Evolutionary conservation across 2,329 filamentous ascomycete genomes (phyloP), one percentile per base, ranked within the genome.

Genomic region (Emergomyces orientalis): DNA sequence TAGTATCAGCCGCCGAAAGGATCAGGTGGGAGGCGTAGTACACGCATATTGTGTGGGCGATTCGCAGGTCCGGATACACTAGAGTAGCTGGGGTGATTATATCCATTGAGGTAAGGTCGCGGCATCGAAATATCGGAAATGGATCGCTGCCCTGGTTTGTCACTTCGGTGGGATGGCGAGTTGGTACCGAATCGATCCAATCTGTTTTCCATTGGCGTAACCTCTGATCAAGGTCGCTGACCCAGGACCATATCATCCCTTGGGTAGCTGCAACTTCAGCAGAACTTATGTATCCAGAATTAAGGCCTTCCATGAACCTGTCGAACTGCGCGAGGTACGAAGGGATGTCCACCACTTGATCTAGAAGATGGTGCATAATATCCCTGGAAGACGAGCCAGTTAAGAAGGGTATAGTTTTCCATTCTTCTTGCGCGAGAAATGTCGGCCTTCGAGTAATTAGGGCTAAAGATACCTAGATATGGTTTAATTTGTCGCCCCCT

Each of bases 391-490:
- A 74, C 7, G 74, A 75, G 2, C 69, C 71, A 32, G 71, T 70
- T 34, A 73, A 73, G 74, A 75, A 77, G 0, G 75, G 75, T 19
- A 76, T 66, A 8, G 69, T 74, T 59, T 75, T 76, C 75, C 75
- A 77, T 43, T 75, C 73, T 51, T 75, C 69, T 13, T 63, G 66
- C 4, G 73, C 71, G 13, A 77, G 69, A 60, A 76, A 76, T 8
- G 73, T 72, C 1, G 73, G 70, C n/a, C 66, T 64, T 30, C 75
- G 73, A 41, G 60, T 64, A 37, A 71, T 67, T 41, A 76, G 62
- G 32, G 73, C 69, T 14, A 63, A 14, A 39, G 9, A 69, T 70
- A 11, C 69, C 72, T 57, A 74, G 69, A 73, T 74, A 37, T 22
- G n/a, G 54, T 49, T 27, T 19, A 37, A 17, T 58, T 22, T 55